Conservation (phyloP, 2,329 filamentous ascomycete species). For the Volutella citrinella region DNA sequence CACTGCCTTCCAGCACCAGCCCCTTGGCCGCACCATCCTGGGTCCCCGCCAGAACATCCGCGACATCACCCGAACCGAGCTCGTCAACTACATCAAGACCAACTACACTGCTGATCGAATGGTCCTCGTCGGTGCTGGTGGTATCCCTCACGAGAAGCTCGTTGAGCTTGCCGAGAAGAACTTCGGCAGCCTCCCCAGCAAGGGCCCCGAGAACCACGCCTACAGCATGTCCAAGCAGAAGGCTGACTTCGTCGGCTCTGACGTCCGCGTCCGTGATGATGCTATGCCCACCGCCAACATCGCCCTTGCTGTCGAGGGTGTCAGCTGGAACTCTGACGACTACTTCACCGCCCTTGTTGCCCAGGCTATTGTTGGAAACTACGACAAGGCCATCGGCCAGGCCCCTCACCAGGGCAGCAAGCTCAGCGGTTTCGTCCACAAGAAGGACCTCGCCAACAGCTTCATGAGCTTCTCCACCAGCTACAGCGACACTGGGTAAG, state of each 20-base stretch:
- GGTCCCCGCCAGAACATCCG: slow-evolving; percentile 98
- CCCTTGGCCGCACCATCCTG: slow-evolving; percentile 94
- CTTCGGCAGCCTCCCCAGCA: slow-evolving; percentile 76
- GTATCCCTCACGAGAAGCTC: slow-evolving; percentile 88
- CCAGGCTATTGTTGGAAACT: slow-evolving; percentile 99
- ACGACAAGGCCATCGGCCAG: slow-evolving; percentile 98
- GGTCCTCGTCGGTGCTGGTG: slow-evolving; percentile 95
- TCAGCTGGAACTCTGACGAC: slow-evolving; percentile 98
- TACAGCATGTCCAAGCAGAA: slow-evolving; percentile 78
- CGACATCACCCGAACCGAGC: slow-evolving; percentile 87
- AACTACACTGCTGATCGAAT: slow-evolving; percentile 99
- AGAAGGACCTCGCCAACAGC: slow-evolving; percentile 96
- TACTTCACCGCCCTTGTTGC: slow-evolving; percentile 98
- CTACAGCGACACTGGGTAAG: slow-evolving; percentile 98
- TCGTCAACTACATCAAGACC: slow-evolving; percentile 95
- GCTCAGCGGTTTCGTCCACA: slow-evolving; percentile 90
- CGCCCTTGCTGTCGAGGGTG: slow-evolving; percentile 97
- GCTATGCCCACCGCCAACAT: slow-evolving; percentile 96
- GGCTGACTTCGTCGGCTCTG: slow-evolving; percentile 95
- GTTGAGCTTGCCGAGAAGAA: slow-evolving; percentile 96
- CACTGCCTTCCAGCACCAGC: slow-evolving; percentile 95
- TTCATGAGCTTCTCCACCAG: slow-evolving; percentile 99
- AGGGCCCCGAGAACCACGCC: slow-evolving; percentile 71
- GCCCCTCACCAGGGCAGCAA: slow-evolving; percentile 97
- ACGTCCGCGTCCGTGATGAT: slow-evolving; percentile 93